Evolutionary conservation across 148 eudicot genomes (phyloP), one percentile per base, ranked within the genome.

Genomic region (Nepenthes gracilis): DNA sequence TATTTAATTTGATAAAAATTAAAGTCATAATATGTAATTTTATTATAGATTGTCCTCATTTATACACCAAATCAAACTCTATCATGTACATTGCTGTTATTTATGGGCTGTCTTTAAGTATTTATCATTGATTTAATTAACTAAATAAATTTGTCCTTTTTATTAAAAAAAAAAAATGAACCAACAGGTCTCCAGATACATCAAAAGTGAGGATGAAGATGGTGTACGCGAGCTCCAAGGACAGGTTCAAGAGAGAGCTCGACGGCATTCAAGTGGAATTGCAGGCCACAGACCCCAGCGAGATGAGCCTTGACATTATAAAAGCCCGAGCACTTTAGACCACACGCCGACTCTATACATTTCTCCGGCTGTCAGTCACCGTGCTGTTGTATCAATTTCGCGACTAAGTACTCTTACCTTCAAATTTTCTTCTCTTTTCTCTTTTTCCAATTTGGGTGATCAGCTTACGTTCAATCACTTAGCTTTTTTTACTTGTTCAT

Each of bases 211-310:
- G 96, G 57, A 85, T 75, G 85, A 88, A 88, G 96, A 88, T 85
- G 96, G 93, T 88, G 53, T 88, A 88, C 36, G 96, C 96, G 37
- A 85, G 96, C 78, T 81, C 93, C 53, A 88, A 88, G 79, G 96
- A 88, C 55, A 77, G 93, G 74, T 85, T 88, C 78, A 88, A 88
- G 83, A 77, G 96, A 70, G 89, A 85, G 73, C 75, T 88, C 12
- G 96, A 88, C 48, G 96, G 96, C 2, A 88, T 88, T 62, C 93
- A 85, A 73, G 88, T 83, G 6, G 96, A 88, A 62, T 58, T 85
- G 71, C 96, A 88, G 66, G 96, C 93, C 7, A 85, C 93, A 6
- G 96, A 88, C 61, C 89, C 96, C 0, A 88, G 92, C 37, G 96
- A 88, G 74, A 88, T 88, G 92, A 88, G 92, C 76, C 6, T 88